Evolutionary conservation across 1,139 yeast genomes (phyloP).

Genomic region (Eremothecium cymbalariae): DNA sequence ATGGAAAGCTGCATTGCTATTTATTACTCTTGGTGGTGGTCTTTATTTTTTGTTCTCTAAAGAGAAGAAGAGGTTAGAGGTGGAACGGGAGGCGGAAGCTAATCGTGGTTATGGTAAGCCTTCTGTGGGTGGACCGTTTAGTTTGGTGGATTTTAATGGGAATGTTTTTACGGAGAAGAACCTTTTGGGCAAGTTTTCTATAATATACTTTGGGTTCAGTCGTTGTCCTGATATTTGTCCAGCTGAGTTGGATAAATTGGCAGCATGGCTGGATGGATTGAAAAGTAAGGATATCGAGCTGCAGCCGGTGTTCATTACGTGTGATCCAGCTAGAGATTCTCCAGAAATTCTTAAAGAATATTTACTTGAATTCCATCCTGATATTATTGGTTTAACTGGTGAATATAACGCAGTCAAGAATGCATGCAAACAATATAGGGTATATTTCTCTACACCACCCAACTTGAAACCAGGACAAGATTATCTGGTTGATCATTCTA

Average conservation of each 20-base stretch:
- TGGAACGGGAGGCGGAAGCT: slow-evolving; percentile 72
- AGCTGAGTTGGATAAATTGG: slow-evolving; percentile 87
- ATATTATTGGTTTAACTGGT: slow-evolving; percentile 86
- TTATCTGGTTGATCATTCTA: slow-evolving; percentile 92
- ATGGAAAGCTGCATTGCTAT: slow-evolving; percentile 75
- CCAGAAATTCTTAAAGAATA: slow-evolving; percentile 77
- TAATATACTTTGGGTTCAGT: slow-evolving; percentile 88
- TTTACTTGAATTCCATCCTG: slow-evolving; percentile 79
- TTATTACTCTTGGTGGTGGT: slow-evolving; percentile 61
- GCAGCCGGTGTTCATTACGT: slow-evolving; percentile 85
- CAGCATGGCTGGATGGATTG: slow-evolving; percentile 62
- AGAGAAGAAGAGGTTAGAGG: slow-evolving; percentile 66
- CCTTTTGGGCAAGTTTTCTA: slow-evolving; percentile 65
- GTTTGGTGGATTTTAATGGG: slow-evolving; percentile 61
- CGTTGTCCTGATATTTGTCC: slow-evolving; percentile 99
- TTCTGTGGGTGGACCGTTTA: slow-evolving; percentile 83
- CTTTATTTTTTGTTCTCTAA: slow-evolving; percentile 59
- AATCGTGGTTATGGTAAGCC: slow-evolving; percentile 90
- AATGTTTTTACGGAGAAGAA: slow-evolving; percentile 67
- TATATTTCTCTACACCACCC: slow-evolving; percentile 92
- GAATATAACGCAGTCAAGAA: slow-evolving; percentile 74
- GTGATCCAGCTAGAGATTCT: slow-evolving; percentile 91
- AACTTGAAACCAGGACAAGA: slow-evolving; percentile 92
- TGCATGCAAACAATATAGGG: slow-evolving; percentile 81
- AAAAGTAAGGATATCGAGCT: slow-evolving; percentile 48